A percentile compares a stretch with the other conserved stretches of the same genome.
Conservation (phyloP, 2,329 filamentous ascomycete species). For the Macrophomina tecta region DNA sequence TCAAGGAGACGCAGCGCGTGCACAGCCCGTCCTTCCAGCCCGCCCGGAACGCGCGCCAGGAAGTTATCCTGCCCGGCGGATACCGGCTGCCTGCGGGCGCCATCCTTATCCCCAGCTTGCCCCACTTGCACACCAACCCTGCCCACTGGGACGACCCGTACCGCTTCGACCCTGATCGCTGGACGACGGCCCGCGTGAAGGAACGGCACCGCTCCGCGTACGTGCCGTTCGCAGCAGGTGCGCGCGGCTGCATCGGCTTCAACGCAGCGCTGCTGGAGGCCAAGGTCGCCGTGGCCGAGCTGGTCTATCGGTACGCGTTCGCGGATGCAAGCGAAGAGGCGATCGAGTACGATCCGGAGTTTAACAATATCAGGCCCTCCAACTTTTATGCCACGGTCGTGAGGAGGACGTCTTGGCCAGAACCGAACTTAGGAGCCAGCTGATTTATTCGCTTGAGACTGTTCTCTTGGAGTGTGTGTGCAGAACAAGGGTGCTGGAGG, state of each 20-base stretch:
- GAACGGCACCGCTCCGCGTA: not conserved
- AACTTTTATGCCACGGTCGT: not conserved
- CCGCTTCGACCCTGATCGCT: not conserved
- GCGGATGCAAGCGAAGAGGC: not conserved
- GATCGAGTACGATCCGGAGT: not conserved
- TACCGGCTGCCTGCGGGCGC: not conserved
- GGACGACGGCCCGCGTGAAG: not conserved
- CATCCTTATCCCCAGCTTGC: not conserved
- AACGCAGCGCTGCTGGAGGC: not conserved
- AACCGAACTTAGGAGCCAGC: not conserved
- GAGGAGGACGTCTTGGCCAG: not conserved
- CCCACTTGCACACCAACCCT: not conserved
- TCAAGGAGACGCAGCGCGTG: not conserved
- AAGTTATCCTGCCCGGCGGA: not conserved
- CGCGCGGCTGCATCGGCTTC: not conserved
- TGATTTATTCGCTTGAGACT: too few species aligned
- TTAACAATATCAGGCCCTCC: not conserved
- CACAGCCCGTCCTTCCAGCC: not conserved
- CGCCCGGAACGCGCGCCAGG: not conserved
- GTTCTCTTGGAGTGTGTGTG: too few species aligned
- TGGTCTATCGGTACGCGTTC: not conserved
- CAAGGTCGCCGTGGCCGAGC: not conserved
- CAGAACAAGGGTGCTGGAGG: too few species aligned
- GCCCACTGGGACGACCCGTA: not conserved
- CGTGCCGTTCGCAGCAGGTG: conserved; percentile 1